Percentiles rank a stretch among this genome's conserved stretches.
Evolutionary conservation across 345 rosid genomes (phyloP).

Genomic region (Noccaea caerulescens): DNA sequence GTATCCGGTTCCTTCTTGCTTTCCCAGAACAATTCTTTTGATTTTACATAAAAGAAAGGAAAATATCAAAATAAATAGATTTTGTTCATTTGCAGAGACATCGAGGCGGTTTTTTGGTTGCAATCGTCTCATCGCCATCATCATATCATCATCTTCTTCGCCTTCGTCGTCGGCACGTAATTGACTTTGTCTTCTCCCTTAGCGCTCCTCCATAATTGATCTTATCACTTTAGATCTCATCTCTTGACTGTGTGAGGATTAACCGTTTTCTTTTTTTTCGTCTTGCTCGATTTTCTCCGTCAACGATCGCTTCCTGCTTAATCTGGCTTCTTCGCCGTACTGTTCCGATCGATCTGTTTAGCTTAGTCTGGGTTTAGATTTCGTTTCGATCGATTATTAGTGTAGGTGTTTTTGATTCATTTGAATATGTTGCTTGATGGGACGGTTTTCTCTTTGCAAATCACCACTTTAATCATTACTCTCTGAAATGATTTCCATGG

Average conservation of each 20-base stretch:
- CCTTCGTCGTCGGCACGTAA: conserved; percentile 4
- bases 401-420: neutral
- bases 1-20: conserved; percentile 39
- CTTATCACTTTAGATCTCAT: conserved; percentile 32
- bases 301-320: conserved; percentile 5
- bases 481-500: neutral
- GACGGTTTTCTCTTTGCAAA: neutral
- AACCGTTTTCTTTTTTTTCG: neutral
- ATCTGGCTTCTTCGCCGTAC: neutral
- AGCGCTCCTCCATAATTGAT: conserved; percentile 5
- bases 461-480: neutral
- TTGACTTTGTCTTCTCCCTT: neutral
- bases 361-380: neutral
- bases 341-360: neutral
- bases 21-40: conserved; percentile 11
- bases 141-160: conserved; percentile 20
- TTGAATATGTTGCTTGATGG: neutral
- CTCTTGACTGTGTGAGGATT: conserved; percentile 9
- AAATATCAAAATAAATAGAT: no score
- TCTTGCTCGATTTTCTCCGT: conserved; percentile 22
- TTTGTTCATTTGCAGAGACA: conserved; percentile 1
- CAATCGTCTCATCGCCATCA: conserved; percentile 13
- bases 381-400: neutral
- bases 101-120: conserved; percentile 16
- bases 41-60: neutral